Percentiles rank a stretch among this genome's conserved stretches.
phyloP scores from a whole-genome alignment of 2,329 filamentous ascomycete species.

The Metarhizium album region DNA sequence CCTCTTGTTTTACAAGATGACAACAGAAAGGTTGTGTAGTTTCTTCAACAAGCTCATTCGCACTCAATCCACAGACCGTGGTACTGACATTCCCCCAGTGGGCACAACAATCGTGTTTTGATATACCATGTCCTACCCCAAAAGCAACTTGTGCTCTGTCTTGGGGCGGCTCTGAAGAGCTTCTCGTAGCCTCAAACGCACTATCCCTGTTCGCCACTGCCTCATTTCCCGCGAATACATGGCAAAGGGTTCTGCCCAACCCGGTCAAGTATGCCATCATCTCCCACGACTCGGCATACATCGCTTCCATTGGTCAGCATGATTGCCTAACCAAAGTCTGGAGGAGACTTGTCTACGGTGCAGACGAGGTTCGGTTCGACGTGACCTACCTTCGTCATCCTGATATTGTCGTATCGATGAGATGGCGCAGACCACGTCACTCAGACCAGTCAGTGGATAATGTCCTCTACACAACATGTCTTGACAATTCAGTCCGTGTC shows the following conservation, averaged over 20 bases:
- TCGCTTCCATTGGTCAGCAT: slow-evolving; percentile 68
- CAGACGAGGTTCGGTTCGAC: slow-evolving; percentile 77
- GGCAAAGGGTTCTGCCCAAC: slow-evolving; percentile 65
- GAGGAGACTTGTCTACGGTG: slow-evolving; percentile 75
- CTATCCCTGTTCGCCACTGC: slow-evolving; percentile 57
- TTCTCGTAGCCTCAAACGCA: slow-evolving; percentile 62
- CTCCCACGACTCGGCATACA: slow-evolving; percentile 78
- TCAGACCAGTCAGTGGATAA: slow-evolving; percentile 72
- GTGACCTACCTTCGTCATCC: slow-evolving; percentile 85
- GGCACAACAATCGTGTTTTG: slow-evolving; percentile 52
- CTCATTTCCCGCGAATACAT: slow-evolving; percentile 46
- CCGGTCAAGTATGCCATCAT: slow-evolving; percentile 64
- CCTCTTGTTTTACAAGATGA: slow-evolving; percentile 62
- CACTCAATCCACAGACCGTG: slow-evolving; percentile 15
- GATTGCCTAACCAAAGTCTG: slow-evolving; percentile 88
- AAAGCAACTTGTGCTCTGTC: slow-evolving; percentile 48
- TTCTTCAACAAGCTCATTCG: background rate
- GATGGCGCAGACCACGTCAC: slow-evolving; percentile 75
- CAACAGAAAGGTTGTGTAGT: slow-evolving; percentile 52
- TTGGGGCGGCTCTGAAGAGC: slow-evolving; percentile 79
- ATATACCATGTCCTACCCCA: slow-evolving; percentile 22
- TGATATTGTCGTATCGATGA: slow-evolving; percentile 63
- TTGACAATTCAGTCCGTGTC: slow-evolving; percentile 68
- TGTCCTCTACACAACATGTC: slow-evolving; percentile 80
- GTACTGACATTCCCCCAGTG: slow-evolving; percentile 34